Percentiles rank a stretch among this genome's conserved stretches.
phyloP scores from a whole-genome alignment of 208 protist species.

The Herpetomonas samuelpessoai region DNA sequence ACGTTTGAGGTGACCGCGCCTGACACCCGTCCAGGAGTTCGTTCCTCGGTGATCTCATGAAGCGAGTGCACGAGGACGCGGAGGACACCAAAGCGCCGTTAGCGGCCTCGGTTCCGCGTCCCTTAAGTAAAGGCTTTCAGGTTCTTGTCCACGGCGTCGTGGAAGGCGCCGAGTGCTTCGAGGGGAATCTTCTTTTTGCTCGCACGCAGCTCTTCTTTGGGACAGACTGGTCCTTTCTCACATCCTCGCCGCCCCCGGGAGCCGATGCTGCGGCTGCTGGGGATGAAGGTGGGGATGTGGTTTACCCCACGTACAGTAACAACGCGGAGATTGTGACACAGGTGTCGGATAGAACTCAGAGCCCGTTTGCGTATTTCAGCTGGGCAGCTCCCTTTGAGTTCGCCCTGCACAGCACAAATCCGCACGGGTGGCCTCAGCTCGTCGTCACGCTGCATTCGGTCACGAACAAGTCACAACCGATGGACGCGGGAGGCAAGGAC shows the following conservation, averaged over 20 bases:
- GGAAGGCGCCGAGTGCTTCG: slow-evolving; percentile 75
- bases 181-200: slow-evolving; percentile 56
- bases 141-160: slow-evolving; percentile 77
- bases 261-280: not conserved
- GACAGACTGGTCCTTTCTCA: slow-evolving; percentile 68
- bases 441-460: slow-evolving; percentile 78
- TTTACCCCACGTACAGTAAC: slow-evolving; percentile 57
- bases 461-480: slow-evolving; percentile 21
- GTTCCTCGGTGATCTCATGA: not conserved
- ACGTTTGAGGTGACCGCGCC: too few relatives aligned
- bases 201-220: slow-evolving; percentile 86
- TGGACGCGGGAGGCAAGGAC: slow-evolving; percentile 27
- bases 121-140: slow-evolving; percentile 51
- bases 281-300: slow-evolving; percentile 20
- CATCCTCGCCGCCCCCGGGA: slow-evolving; percentile 9
- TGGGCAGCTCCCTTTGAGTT: slow-evolving; percentile 83
- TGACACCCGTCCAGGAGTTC: not conserved
- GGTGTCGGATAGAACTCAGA: slow-evolving; percentile 49
- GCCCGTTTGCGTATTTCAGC: slow-evolving; percentile 64
- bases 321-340: slow-evolving; percentile 84
- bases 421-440: slow-evolving; percentile 80
- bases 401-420: slow-evolving; percentile 75
- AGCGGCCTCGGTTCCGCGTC: slow-evolving; percentile 5
- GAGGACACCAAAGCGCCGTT: not conserved
- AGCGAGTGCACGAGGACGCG: slow-evolving; percentile 1